These are phyloP conservation scores for Melaleuca quinquenervia DNA, from an alignment of 345 rosid genomes.

Conservation along the genomic window DNA sequence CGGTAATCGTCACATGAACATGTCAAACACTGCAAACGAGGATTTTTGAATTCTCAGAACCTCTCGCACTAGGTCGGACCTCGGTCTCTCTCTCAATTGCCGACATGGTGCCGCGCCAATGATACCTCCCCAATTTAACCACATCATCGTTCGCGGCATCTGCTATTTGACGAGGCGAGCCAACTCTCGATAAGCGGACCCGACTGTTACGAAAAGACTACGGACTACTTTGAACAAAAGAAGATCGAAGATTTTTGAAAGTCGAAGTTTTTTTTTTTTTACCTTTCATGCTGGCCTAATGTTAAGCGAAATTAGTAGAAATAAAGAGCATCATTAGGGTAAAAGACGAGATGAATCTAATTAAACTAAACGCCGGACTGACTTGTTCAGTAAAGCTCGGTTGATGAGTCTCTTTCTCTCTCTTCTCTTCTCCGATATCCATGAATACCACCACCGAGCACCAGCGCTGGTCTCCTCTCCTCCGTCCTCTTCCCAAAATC, in stretches of 20 bases:
- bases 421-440: background rate
- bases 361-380: background rate
- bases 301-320: background rate
- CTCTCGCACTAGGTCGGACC: background rate
- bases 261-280: too few relatives aligned
- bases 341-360: background rate
- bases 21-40: background rate
- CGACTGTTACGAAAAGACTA: accelerated
- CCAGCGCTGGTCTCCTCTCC: background rate
- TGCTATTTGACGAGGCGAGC: accelerated
- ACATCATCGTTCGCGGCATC: background rate
- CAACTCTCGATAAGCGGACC: background rate
- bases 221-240: background rate
- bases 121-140: too few relatives aligned
- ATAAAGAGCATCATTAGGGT: background rate
- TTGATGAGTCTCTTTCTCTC: background rate
- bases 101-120: too few relatives aligned
- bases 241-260: background rate
- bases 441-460: background rate
- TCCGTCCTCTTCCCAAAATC: background rate
- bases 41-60: background rate
- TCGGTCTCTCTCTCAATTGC: too few relatives aligned
- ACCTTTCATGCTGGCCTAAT: too few relatives aligned
- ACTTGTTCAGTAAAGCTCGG: background rate
- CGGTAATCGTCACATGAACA: background rate